Conservation (phyloP, 129 eudicot genomes). For the Pulicaria dysenterica region DNA sequence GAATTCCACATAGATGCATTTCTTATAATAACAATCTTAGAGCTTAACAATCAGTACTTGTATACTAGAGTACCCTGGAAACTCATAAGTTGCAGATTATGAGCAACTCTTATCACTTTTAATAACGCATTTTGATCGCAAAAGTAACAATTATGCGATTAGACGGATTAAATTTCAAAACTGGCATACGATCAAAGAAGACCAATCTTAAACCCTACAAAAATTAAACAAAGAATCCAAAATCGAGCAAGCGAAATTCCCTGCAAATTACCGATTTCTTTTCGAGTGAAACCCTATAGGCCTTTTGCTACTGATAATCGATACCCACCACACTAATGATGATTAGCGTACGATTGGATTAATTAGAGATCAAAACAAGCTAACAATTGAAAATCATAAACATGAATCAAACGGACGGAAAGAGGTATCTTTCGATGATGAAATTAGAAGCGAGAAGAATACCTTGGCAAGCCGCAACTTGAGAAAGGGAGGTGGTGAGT, state of each 20-base stretch:
- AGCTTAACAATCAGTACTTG: not conserved
- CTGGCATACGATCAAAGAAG: not conserved
- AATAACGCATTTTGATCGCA: not conserved
- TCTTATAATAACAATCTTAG: not conserved
- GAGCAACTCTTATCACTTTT: not conserved
- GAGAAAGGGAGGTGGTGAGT: not conserved
- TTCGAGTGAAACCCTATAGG: constrained; percentile 14
- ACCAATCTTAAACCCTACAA: not conserved
- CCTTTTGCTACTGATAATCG: not conserved
- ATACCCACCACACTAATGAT: constrained; percentile 16
- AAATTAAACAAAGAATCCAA: constrained; percentile 7
- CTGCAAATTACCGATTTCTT: not conserved
- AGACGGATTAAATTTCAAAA: not conserved
- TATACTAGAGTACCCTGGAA: not conserved
- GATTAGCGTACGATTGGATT: not conserved
- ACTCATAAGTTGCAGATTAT: not conserved
- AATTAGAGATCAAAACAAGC: not conserved
- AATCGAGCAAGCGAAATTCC: not conserved
- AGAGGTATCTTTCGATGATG: not conserved
- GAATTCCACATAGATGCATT: not conserved
- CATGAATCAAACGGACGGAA: not conserved
- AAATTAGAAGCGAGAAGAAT: not conserved
- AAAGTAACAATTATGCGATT: not conserved
- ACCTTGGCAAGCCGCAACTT: not conserved
- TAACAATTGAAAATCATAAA: constrained; percentile 3